Conservation (phyloP, 2,329 filamentous ascomycete species). For the Alternaria tenuissima region DNA sequence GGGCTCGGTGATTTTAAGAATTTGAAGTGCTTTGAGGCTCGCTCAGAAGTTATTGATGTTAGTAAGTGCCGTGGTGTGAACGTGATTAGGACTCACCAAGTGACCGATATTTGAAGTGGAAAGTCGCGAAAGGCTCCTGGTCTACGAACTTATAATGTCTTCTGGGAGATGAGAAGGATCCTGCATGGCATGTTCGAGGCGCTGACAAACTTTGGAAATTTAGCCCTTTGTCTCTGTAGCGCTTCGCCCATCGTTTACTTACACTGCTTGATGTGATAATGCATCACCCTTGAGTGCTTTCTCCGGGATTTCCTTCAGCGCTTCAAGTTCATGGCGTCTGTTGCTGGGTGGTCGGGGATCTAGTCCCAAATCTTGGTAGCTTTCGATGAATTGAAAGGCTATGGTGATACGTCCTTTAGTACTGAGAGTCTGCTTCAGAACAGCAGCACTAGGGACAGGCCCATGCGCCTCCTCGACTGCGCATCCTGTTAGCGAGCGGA, state of each 20-base stretch:
- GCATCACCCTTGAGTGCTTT: constrained; percentile 22
- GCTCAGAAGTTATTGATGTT: not conserved
- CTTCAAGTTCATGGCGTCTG: not conserved
- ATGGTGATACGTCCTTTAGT: not conserved
- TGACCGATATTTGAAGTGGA: constrained; percentile 21
- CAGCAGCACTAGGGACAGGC: not conserved
- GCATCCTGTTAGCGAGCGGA: not conserved
- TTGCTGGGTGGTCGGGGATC: not conserved
- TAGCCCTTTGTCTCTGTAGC: no score
- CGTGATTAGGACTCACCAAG: constrained; percentile 5
- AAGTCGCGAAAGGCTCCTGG: constrained; percentile 8
- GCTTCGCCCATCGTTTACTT: not conserved
- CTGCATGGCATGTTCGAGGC: no score
- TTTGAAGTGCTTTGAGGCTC: no score
- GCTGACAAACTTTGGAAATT: no score
- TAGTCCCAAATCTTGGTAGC: not conserved
- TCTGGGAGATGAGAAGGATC: not conserved
- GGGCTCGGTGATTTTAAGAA: no score
- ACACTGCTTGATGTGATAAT: constrained; percentile 20
- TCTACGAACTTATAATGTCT: not conserved
- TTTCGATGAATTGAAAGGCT: not conserved
- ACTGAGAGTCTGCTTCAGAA: not conserved
- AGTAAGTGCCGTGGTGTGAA: not conserved
- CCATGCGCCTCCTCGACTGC: constrained; percentile 4
- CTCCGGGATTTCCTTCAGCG: constrained; percentile 9